phyloP scores from a whole-genome alignment of 805 yeast species.

The Debaryomyces castellii region DNA sequence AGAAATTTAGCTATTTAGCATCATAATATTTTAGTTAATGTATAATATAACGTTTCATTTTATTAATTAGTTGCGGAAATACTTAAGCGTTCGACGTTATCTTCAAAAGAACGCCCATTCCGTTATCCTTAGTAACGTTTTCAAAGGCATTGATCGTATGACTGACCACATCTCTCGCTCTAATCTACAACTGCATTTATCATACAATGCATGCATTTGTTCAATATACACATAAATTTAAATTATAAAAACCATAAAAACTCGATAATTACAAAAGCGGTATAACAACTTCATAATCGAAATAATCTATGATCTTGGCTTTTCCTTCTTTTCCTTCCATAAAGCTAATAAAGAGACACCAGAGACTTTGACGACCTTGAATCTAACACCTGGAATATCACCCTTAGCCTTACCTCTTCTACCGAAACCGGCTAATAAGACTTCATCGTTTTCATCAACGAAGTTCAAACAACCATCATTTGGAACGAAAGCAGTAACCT shows the following conservation, averaged over 20 bases:
- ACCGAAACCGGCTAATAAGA: conserved; percentile 99
- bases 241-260: conserved; percentile 7
- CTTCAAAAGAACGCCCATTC: too few species aligned
- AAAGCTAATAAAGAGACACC: conserved; percentile 99
- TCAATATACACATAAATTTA: conserved; percentile 19
- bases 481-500: conserved; percentile 99
- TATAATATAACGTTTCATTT: background rate
- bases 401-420: conserved; percentile 99
- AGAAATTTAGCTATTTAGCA: conserved; percentile 47
- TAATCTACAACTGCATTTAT: background rate
- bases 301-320: conserved; percentile 91
- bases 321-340: conserved; percentile 99
- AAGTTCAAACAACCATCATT: conserved; percentile 99
- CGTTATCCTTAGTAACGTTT: too few species aligned
- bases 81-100: too few species aligned
- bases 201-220: conserved; percentile 17
- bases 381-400: conserved; percentile 99
- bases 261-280: conserved; percentile 5
- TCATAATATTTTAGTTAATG: background rate
- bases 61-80: too few species aligned
- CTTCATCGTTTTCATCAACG: conserved; percentile 99
- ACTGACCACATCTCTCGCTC: background rate
- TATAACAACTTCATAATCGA: conserved; percentile 10
- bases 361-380: conserved; percentile 99
- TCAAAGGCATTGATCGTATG: background rate